Conservation (phyloP, 345 rosid species). For the Camelina sativa region DNA sequence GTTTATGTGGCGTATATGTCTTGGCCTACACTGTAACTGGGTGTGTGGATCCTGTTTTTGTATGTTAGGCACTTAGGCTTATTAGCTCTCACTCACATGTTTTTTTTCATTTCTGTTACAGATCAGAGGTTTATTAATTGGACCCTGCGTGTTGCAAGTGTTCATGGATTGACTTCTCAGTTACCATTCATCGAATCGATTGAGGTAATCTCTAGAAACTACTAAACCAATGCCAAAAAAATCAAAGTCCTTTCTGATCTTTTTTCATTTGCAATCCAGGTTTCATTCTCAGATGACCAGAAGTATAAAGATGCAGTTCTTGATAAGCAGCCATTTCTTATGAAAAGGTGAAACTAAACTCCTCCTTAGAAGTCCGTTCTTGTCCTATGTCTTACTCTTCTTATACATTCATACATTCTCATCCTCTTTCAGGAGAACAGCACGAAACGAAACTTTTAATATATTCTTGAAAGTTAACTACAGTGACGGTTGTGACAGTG, state of each 20-base stretch:
- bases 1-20: too few species aligned
- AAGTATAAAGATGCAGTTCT: slow-evolving; percentile 77
- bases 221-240: slow-evolving; percentile 2
- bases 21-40: not conserved
- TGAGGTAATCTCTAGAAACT: slow-evolving; percentile 55
- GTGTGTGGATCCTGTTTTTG: too few species aligned
- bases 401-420: not conserved
- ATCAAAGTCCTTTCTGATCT: slow-evolving; percentile 18
- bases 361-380: not conserved
- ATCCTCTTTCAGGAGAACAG: slow-evolving; percentile 73
- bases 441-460: slow-evolving; percentile 61
- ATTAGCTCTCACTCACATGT: slow-evolving; percentile 37
- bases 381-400: not conserved
- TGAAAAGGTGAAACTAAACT: slow-evolving; percentile 66
- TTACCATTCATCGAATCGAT: slow-evolving; percentile 80
- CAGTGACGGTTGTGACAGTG: slow-evolving; percentile 82
- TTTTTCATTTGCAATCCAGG: slow-evolving; percentile 47
- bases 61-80: too few species aligned
- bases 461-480: slow-evolving; percentile 72
- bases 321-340: slow-evolving; percentile 67
- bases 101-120: slow-evolving; percentile 43
- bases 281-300: slow-evolving; percentile 73
- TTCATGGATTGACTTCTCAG: slow-evolving; percentile 69
- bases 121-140: slow-evolving; percentile 81
- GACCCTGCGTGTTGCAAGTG: slow-evolving; percentile 78